These are phyloP conservation scores for Kodamaea laetipori DNA, from an alignment of 805 yeast species.

Conservation along the genomic window DNA sequence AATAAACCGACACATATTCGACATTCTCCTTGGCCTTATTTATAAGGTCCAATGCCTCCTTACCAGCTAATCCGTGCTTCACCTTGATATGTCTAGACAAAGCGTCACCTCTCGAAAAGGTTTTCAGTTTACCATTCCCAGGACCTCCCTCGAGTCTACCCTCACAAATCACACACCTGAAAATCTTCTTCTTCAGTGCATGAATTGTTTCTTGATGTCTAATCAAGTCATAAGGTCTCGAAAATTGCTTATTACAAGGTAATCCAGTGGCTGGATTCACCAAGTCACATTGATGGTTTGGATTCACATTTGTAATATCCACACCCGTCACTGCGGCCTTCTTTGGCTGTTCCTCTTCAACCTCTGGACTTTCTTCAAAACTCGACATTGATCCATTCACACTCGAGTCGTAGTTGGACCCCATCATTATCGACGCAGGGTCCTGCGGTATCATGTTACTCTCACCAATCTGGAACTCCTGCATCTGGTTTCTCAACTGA, in stretches of 20 bases:
- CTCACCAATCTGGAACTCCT: slow-evolving; percentile 12
- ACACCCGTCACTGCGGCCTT: slow-evolving; percentile 5
- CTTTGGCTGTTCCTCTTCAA: slow-evolving; percentile 3
- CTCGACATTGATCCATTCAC: neutral
- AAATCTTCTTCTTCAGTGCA: slow-evolving; percentile 47
- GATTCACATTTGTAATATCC: slow-evolving; percentile 22
- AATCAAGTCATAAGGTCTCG: slow-evolving; percentile 60
- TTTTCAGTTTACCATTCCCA: slow-evolving; percentile 52
- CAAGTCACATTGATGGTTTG: slow-evolving; percentile 59
- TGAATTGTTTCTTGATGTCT: slow-evolving; percentile 53
- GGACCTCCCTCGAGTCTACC: slow-evolving; percentile 48
- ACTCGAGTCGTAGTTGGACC: slow-evolving; percentile 3
- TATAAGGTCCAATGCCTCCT: slow-evolving; percentile 68
- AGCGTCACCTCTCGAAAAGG: slow-evolving; percentile 50
- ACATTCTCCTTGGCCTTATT: slow-evolving; percentile 78
- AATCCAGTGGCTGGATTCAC: slow-evolving; percentile 61
- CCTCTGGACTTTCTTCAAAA: slow-evolving; percentile 10
- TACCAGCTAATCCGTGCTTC: slow-evolving; percentile 74
- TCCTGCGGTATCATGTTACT: slow-evolving; percentile 2
- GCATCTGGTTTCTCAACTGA: slow-evolving; percentile 14
- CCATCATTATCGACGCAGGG: neutral
- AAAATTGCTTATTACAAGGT: slow-evolving; percentile 76
- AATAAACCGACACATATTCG: slow-evolving; percentile 48
- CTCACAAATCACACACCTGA: slow-evolving; percentile 49
- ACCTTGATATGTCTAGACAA: slow-evolving; percentile 61